Conservation (phyloP, 1,139 yeast genomes). For the Trichomonascaceae sp. region DNA sequence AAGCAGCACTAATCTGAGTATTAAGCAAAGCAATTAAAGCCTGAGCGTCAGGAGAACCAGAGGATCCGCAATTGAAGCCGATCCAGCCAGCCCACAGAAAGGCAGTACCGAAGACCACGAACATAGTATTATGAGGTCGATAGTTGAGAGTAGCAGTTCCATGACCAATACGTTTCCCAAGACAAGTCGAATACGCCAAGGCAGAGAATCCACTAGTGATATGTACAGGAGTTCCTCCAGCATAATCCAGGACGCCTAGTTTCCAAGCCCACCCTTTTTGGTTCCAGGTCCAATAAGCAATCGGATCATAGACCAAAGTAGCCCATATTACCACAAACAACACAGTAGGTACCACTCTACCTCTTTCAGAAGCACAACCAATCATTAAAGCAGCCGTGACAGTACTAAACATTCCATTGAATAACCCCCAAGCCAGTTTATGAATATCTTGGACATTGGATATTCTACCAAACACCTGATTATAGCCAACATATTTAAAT, state of each 20-base stretch:
- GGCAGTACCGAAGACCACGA: constrained; percentile 51
- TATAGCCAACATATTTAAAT: constrained; percentile 39
- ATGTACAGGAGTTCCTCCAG: constrained; percentile 63
- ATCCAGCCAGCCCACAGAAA: constrained; percentile 74
- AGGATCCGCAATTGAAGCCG: constrained; percentile 81
- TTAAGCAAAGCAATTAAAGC: constrained; percentile 38
- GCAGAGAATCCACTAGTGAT: constrained; percentile 55
- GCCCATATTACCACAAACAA: constrained; percentile 53
- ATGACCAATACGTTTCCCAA: constrained; percentile 42
- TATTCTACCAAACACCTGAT: constrained; percentile 32
- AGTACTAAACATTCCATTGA: constrained; percentile 47
- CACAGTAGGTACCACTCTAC: constrained; percentile 48
- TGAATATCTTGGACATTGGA: constrained; percentile 39
- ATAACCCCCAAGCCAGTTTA: constrained; percentile 40
- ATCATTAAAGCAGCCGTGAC: constrained; percentile 50
- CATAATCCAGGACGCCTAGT: constrained; percentile 53
- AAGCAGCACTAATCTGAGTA: constrained; percentile 31
- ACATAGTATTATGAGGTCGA: constrained; percentile 27
- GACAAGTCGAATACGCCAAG: constrained; percentile 51
- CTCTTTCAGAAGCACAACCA: constrained; percentile 57
- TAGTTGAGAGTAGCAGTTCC: constrained; percentile 24
- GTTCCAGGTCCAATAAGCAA: constrained; percentile 65
- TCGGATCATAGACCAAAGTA: constrained; percentile 53
- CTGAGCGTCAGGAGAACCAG: constrained; percentile 49
- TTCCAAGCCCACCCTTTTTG: constrained; percentile 48